phyloP scores from a whole-genome alignment of 1,284 basidiomycete genomes.

The Melampsora americana region DNA sequence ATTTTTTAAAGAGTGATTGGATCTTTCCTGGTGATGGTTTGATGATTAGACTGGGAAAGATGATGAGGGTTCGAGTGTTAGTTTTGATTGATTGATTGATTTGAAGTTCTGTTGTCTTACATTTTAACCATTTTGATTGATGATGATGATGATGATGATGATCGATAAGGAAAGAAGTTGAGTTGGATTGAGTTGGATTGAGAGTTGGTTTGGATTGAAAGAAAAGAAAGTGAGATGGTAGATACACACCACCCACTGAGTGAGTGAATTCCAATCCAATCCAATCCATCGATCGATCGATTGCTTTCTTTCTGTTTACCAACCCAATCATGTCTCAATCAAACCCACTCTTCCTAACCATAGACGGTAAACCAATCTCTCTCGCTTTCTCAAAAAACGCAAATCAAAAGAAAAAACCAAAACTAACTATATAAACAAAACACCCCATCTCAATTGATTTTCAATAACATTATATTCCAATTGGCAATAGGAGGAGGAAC shows the following conservation, averaged over 20 bases:
- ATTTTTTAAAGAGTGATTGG: conserved; percentile 70
- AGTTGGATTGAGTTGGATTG: no score
- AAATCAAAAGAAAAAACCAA: no score
- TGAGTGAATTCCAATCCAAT: no score
- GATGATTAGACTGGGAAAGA: conserved; percentile 68
- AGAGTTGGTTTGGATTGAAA: no score
- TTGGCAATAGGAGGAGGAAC: conserved; percentile 32
- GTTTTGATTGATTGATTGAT: conserved; percentile 4
- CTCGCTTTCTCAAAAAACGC: no score
- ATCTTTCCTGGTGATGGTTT: conserved; percentile 79
- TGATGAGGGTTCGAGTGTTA: conserved; percentile 41
- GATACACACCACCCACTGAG: no score
- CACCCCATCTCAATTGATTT: background rate
- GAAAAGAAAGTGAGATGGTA: no score
- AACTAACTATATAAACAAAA: background rate
- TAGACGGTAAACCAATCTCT: background rate
- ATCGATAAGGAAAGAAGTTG: no score
- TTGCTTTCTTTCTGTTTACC: background rate
- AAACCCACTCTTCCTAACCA: background rate
- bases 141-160: no score
- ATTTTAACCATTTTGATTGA: conserved; percentile 13
- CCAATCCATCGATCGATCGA: no score
- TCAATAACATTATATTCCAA: background rate
- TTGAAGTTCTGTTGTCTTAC: conserved; percentile 3
- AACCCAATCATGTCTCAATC: background rate